Evolutionary conservation across 345 rosid species (phyloP).

Genomic region (Gossypium longicalyx): DNA sequence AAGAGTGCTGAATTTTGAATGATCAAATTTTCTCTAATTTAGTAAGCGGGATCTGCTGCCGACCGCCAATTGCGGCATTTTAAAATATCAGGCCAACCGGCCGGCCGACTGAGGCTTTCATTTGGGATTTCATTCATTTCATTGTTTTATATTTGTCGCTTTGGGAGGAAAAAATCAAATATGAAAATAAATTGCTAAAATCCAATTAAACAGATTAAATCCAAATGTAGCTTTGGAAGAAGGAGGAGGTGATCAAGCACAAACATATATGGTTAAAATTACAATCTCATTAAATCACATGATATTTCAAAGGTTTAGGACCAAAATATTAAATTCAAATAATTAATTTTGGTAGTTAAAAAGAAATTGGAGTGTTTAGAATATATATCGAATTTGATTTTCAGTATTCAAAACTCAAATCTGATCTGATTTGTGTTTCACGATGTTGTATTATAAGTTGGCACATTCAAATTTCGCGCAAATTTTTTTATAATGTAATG

Average conservation of each 20-base stretch:
- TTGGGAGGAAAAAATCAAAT: conserved; percentile 15
- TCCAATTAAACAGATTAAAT: conserved; percentile 12
- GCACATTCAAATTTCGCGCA: too few relatives aligned
- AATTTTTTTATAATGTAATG: too few relatives aligned
- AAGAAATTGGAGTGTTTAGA: too few relatives aligned
- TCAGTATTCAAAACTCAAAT: too few relatives aligned
- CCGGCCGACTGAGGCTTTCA: not conserved
- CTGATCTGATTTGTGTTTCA: too few relatives aligned
- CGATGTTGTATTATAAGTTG: too few relatives aligned
- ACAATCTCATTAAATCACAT: too few relatives aligned
- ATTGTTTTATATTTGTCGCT: not conserved
- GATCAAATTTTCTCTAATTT: conserved; percentile 8
- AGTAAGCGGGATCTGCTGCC: not conserved
- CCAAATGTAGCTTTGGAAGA: conserved; percentile 19
- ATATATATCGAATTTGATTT: too few relatives aligned
- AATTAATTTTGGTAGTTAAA: not conserved
- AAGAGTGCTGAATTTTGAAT: not conserved
- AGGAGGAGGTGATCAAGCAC: not conserved
- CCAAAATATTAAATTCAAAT: not conserved
- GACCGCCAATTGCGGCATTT: not conserved
- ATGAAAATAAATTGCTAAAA: not conserved
- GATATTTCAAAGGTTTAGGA: too few relatives aligned
- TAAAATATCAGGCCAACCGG: too few relatives aligned
- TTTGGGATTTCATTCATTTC: not conserved
- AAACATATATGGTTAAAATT: too few relatives aligned